Evolutionary conservation across 805 yeast genomes (phyloP).

Genomic region (Wickerhamomyces pijperi): DNA sequence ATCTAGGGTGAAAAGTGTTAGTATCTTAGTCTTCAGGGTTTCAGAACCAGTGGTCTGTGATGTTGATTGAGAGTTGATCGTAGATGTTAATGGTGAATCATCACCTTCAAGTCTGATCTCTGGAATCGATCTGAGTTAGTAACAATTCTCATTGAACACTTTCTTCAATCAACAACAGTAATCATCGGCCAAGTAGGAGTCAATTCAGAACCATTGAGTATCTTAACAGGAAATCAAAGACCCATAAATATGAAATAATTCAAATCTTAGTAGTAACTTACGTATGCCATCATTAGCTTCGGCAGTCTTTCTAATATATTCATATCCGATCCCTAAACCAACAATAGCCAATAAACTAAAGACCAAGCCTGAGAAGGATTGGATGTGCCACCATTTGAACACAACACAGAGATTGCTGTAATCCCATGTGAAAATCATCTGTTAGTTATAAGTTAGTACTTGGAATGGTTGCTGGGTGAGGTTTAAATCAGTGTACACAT

Average conservation of each 20-base stretch:
- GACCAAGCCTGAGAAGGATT: conserved; percentile 37
- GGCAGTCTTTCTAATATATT: conserved; percentile 31
- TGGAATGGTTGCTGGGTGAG: too few relatives aligned
- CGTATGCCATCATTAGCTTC: conserved; percentile 11
- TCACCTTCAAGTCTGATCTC: background rate
- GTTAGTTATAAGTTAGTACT: background rate
- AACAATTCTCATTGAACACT: too few relatives aligned
- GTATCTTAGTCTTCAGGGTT: background rate
- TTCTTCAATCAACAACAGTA: too few relatives aligned
- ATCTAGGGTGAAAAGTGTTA: conserved; percentile 7
- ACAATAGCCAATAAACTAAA: conserved; percentile 39
- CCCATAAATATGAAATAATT: too few relatives aligned
- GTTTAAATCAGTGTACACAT: too few relatives aligned
- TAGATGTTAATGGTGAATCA: background rate
- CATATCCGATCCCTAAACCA: conserved; percentile 46
- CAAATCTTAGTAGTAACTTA: too few relatives aligned
- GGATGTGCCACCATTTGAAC: conserved; percentile 73
- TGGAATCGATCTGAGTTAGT: too few relatives aligned
- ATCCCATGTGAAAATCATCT: conserved; percentile 75
- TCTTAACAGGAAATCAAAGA: too few relatives aligned
- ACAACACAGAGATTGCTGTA: conserved; percentile 64
- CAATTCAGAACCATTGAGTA: background rate
- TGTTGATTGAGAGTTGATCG: too few relatives aligned
- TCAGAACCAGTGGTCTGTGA: too few relatives aligned
- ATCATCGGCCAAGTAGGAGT: too few relatives aligned